Conservation (phyloP, 805 yeast genomes). For the Myxozyma neglecta region DNA sequence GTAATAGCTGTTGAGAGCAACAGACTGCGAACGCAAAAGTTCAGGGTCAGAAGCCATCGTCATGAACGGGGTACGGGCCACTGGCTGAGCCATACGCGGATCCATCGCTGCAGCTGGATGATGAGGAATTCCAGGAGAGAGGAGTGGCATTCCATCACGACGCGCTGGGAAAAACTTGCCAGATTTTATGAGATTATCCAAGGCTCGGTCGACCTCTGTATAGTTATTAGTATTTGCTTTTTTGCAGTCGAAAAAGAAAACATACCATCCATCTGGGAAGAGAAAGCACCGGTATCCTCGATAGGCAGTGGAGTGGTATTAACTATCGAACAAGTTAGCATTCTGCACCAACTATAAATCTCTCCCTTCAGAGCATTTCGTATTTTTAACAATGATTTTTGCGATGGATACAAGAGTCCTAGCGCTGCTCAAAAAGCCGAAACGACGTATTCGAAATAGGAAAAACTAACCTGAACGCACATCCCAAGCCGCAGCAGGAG, state of each 20-base stretch:
- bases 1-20: constrained; percentile 20
- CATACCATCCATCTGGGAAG: constrained; percentile 32
- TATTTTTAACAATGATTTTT: too few relatives aligned
- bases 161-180: constrained; percentile 33
- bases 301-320: constrained; percentile 19
- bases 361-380: background rate
- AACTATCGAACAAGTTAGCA: constrained; percentile 5
- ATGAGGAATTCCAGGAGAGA: constrained; percentile 19
- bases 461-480: constrained; percentile 18
- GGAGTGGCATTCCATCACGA: constrained; percentile 27
- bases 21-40: constrained; percentile 28
- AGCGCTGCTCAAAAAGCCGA: too few relatives aligned
- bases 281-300: constrained; percentile 32
- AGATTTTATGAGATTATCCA: constrained; percentile 33
- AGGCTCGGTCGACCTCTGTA: constrained; percentile 32
- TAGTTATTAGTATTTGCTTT: background rate
- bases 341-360: background rate
- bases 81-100: constrained; percentile 32
- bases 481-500: constrained; percentile 27
- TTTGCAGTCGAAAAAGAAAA: background rate
- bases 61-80: constrained; percentile 21
- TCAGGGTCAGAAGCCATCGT: constrained; percentile 26
- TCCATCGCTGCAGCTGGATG: constrained; percentile 23
- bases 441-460: background rate
- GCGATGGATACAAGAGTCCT: background rate